Evolutionary conservation across 768 basidiomycete genomes (phyloP).

Genomic region (Mycena amicta): DNA sequence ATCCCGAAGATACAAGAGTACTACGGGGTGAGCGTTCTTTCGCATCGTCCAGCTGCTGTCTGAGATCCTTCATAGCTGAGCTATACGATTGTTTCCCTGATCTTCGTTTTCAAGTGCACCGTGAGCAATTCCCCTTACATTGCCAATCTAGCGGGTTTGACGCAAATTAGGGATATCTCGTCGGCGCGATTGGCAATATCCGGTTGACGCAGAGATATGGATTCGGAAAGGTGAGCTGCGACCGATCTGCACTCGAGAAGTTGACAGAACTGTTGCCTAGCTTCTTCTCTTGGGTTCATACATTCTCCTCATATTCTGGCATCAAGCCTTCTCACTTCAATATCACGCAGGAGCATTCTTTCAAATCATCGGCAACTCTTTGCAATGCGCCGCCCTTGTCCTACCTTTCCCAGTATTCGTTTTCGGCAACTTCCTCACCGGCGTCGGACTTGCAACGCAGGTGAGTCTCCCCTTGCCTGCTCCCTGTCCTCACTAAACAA

Average conservation of each 20-base stretch:
- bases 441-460: background rate
- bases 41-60: background rate
- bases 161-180: background rate
- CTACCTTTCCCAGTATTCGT: background rate
- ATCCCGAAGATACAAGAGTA: conserved; percentile 37
- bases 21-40: conserved; percentile 29
- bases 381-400: background rate
- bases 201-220: background rate
- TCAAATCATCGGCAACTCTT: background rate
- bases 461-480: too few relatives aligned
- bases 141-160: too few relatives aligned
- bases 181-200: background rate
- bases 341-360: too few relatives aligned
- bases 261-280: background rate
- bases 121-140: background rate
- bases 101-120: conserved; percentile 1
- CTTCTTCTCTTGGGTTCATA: background rate
- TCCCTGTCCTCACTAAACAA: too few relatives aligned
- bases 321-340: too few relatives aligned
- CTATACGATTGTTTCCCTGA: background rate
- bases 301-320: background rate
- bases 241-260: too few relatives aligned
- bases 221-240: conserved; percentile 1
- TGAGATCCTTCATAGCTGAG: background rate
- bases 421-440: background rate